A percentile compares a stretch with the other conserved stretches of the same genome.
Evolutionary conservation across 2,329 filamentous ascomycete genomes (phyloP).

Genomic region (Cercospora janseana): DNA sequence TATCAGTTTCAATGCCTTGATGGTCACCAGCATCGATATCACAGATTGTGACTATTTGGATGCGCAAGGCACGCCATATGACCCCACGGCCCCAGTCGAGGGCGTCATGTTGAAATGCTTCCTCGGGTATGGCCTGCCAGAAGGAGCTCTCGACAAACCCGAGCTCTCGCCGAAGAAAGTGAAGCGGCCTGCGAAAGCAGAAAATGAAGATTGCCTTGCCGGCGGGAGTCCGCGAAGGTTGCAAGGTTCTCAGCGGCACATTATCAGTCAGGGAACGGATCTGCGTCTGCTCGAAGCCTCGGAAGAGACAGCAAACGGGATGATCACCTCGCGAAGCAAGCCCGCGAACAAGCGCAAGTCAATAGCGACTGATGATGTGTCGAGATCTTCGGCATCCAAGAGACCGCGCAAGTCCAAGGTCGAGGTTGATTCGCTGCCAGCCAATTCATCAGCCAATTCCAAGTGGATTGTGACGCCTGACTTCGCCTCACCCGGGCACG

Average conservation of each 20-base stretch:
- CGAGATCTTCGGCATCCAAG: not conserved
- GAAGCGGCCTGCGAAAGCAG: slow-evolving; percentile 21
- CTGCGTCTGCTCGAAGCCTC: too few species aligned
- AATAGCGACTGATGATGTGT: not conserved
- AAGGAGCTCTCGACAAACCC: slow-evolving; percentile 17
- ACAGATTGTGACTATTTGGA: not conserved
- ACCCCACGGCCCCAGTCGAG: slow-evolving; percentile 38
- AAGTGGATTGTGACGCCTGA: slow-evolving; percentile 11
- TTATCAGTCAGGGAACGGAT: too few species aligned
- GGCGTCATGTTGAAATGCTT: slow-evolving; percentile 40
- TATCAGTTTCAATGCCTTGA: slow-evolving; percentile 40
- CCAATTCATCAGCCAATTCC: slow-evolving; percentile 10
- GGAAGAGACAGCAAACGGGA: not conserved
- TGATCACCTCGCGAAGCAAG: not conserved
- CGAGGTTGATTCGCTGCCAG: not conserved
- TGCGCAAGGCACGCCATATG: slow-evolving; percentile 35
- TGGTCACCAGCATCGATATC: slow-evolving; percentile 33
- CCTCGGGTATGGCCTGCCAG: slow-evolving; percentile 34
- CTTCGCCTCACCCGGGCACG: not conserved
- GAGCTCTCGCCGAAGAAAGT: slow-evolving; percentile 4
- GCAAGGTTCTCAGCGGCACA: too few species aligned
- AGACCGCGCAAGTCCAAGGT: slow-evolving; percentile 1
- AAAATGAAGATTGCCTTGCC: slow-evolving; percentile 52
- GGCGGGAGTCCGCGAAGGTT: slow-evolving; percentile 21
- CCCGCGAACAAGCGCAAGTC: slow-evolving; percentile 8